Evolutionary conservation across 805 yeast genomes (phyloP), one percentile per base, ranked within the genome.

Genomic region (Yarrowia porcina): DNA sequence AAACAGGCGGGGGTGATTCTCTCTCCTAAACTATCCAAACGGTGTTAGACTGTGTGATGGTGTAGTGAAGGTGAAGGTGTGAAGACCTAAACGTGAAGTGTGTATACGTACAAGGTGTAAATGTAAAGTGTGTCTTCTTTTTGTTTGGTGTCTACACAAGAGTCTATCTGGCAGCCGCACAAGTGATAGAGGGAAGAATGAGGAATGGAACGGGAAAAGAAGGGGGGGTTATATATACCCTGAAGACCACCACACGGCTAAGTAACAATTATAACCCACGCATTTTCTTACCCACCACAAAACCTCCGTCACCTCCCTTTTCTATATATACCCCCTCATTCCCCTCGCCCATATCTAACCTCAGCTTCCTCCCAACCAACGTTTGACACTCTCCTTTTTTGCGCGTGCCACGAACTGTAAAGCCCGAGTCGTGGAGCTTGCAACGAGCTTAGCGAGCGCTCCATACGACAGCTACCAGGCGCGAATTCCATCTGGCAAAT

Each of bases 161-260:
- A 45, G 52, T 30, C 52, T 45, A 45, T 45, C 52, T 45, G 52
- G 38, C 38, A 45, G 52, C 52, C 52, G 52, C 52, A 45, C 52
- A 45, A n/a, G 38, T 30, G 52, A 45, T 45, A 45, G 52, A 5
- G n/a, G 33, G 21, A n/a, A 8, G 17, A 20, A 25, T n/a, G 42
- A 5, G 42, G n/a, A n/a, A n/a, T n/a, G n/a, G n/a, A n/a, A n/a
- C n/a, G n/a, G n/a, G n/a, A n/a, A n/a, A n/a, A n/a, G n/a, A n/a
- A n/a, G n/a, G n/a, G n/a, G n/a, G n/a, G n/a, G n/a, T n/a, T n/a
- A n/a, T n/a, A n/a, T n/a, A n/a, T n/a, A n/a, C n/a, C n/a, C n/a
- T n/a, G n/a, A n/a, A n/a, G n/a, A n/a, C n/a, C n/a, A n/a, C n/a
- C n/a, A n/a, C n/a, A n/a, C n/a, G n/a, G n/a, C n/a, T n/a, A n/a